Evolutionary conservation across 2,329 filamentous ascomycete genomes (phyloP), one percentile per base, ranked within the genome.

Genomic region (Fusarium dimerum): DNA sequence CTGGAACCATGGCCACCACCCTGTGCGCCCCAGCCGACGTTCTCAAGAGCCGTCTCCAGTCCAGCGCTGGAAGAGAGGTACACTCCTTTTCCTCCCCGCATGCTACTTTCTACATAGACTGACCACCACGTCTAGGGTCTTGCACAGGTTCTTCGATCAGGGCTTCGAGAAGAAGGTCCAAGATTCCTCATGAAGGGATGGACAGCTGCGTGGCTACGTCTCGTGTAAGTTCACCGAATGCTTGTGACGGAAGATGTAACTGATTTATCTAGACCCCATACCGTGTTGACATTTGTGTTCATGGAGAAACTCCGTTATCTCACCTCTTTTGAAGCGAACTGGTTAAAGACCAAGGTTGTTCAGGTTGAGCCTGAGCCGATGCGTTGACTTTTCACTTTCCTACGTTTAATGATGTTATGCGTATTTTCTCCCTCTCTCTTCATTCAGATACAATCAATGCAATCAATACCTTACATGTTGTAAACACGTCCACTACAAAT

Each of bases 1-100:
- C 75, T 2, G 75, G 75, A n/a, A 77, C 75, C 2, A 73, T 76
- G 46, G 75, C 75, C 1, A 78, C 75, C 0, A 77, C 75, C 0
- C 65, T 76, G 12, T 78, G 75, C 47, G 74, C 75, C 0, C 75
- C 75, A 0, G 75, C 73, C 5, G 75, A 77, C 47, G 75, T 77
- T 0, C 58, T 77, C 18, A 77, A 77, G 59, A 76, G 73, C 45
- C 65, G 75, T 13, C 63, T 77, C 32, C 75, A 77, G 51, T 60
- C 53, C 2, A 64, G 54, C 17, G 59, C 66, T 1, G 66, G 65
- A 11, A 64, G 63, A 47, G 63, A 65, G 40, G 63, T 63, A 42
- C 20, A 54, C 20, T 26, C 20, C 20, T 26, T 26, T 7, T 5
- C 7, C 7, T 26, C 20, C 20, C n/a, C n/a, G n/a, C 20, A 26